These are phyloP conservation scores for Pleurotus salmoneostramineus DNA, from an alignment of 768 basidiomycete genomes.

Conservation along the genomic window DNA sequence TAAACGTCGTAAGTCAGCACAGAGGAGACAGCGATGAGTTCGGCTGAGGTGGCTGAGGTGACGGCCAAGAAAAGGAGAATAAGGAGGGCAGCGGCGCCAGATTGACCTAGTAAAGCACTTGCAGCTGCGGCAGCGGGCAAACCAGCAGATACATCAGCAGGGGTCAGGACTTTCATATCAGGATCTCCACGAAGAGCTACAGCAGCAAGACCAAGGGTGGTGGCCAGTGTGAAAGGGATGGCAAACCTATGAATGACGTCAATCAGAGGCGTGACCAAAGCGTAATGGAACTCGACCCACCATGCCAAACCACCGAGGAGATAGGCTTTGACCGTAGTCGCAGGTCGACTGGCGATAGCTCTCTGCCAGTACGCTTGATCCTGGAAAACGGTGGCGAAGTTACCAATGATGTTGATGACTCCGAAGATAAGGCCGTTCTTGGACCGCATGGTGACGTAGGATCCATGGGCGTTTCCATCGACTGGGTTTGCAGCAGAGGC, in stretches of 20 bases:
- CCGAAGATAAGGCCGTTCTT: constrained; percentile 69
- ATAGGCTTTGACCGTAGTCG: constrained; percentile 87
- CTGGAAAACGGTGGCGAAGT: constrained; percentile 55
- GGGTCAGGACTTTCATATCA: constrained; percentile 42
- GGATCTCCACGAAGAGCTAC: constrained; percentile 70
- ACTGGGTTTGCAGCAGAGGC: constrained; percentile 59
- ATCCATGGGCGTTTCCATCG: constrained; percentile 78
- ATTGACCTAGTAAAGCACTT: constrained; percentile 72
- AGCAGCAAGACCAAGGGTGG: constrained; percentile 83
- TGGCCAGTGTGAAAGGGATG: constrained; percentile 84
- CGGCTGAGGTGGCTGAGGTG: constrained; percentile 81
- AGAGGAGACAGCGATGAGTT: constrained; percentile 87
- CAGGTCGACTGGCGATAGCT: constrained; percentile 83
- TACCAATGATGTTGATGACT: constrained; percentile 85
- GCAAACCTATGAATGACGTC: constrained; percentile 50
- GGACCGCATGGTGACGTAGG: constrained; percentile 81
- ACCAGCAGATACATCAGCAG: constrained; percentile 81
- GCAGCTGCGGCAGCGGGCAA: constrained; percentile 84
- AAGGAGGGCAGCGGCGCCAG: constrained; percentile 76
- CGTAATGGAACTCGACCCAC: constrained; percentile 29
- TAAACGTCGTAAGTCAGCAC: constrained; percentile 85
- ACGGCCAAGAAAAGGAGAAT: constrained; percentile 85
- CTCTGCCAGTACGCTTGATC: constrained; percentile 89
- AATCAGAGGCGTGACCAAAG: not conserved
- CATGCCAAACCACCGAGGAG: constrained; percentile 86